Base-by-base conservation (phyloP, 2,329 filamentous ascomycete species). In the Colletotrichum siamense region DNA sequence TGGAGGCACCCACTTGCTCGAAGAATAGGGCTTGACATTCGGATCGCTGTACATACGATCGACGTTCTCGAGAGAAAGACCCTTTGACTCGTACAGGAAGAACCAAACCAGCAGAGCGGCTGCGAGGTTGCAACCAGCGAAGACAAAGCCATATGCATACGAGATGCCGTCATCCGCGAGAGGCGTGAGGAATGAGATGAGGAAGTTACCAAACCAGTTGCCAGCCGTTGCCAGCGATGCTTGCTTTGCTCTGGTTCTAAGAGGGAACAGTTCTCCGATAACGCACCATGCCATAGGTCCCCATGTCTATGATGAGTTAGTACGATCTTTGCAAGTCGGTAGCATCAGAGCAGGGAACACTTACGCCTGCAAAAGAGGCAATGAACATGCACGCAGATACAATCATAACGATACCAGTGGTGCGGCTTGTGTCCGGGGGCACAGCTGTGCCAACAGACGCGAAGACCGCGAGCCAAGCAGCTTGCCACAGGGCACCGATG, bases 331-430 rank as follows among this genome's bases (percentile, higher is more conserved):
- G 18, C 16, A 10, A 28, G 8, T 5, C 28, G 13, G 26, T 6
- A 2, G 8, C 7, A 62, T 8, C 3, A 18, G 28, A 62, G 55
- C 1, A 2, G 32, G 15, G 22, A 13, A 34, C 2, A 64, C 80
- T 86, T 78, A 80, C 78, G 12, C 81, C 83, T 30, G 94, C 94
- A 79, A 95, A 96, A 2, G 91, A 93, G 65, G 92, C 90, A 72
- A 95, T 95, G 84, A 95, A 95, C 87, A 95, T 91, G 83, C 92
- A 94, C 4, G 93, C 92, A 70, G 93, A 91, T 12, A 94, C 91
- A 79, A 95, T 94, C 90, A 95, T 93, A 76, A 93, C 89, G 8
- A 92, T 91, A 13, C 93, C 93, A 15, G 91, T 88, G 1, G 85
- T 82, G 12, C 84, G 82, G 79, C 86, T 89, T 44, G 82, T 81